Evolutionary conservation across 2,329 filamentous ascomycete genomes (phyloP).

Genomic region (Diaporthe sp.): DNA sequence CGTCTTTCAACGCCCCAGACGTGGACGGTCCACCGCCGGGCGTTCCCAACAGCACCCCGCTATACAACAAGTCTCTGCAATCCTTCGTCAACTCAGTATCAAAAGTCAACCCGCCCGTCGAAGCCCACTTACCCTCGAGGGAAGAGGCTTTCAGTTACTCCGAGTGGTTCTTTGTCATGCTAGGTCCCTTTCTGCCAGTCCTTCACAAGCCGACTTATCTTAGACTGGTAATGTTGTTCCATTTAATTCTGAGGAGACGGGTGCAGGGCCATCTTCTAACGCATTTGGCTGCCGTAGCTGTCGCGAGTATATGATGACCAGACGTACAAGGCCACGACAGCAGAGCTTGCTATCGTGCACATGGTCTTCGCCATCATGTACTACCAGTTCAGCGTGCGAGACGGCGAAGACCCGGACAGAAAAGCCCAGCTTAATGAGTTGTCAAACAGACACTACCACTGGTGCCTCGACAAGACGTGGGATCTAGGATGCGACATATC

Average conservation of each 20-base stretch:
- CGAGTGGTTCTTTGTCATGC: constrained; percentile 79
- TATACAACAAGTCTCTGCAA: constrained; percentile 79
- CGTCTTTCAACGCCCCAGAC: constrained; percentile 75
- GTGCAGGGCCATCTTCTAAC: not conserved
- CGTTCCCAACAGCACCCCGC: constrained; percentile 51
- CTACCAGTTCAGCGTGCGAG: constrained; percentile 80
- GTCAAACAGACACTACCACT: constrained; percentile 84
- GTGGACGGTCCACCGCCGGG: constrained; percentile 68
- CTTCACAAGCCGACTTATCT: constrained; percentile 82
- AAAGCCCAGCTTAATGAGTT: constrained; percentile 68
- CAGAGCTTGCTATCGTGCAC: constrained; percentile 78
- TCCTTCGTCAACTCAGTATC: constrained; percentile 75
- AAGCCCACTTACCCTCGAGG: constrained; percentile 70
- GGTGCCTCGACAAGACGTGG: constrained; percentile 75
- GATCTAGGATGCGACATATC: constrained; percentile 71
- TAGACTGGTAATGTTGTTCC: constrained; percentile 63
- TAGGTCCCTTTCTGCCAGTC: constrained; percentile 78
- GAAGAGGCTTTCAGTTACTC: constrained; percentile 75
- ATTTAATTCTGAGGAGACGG: constrained; percentile 11
- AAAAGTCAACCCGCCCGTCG: constrained; percentile 66
- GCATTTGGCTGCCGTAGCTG: constrained; percentile 54
- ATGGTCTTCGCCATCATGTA: constrained; percentile 84
- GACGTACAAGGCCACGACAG: constrained; percentile 67
- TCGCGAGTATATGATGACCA: constrained; percentile 77
- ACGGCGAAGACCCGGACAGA: constrained; percentile 65